Evolutionary conservation across 176 grass and related monocot species (phyloP), one percentile per base, ranked within the genome.

Genomic region (Oryza punctata): DNA sequence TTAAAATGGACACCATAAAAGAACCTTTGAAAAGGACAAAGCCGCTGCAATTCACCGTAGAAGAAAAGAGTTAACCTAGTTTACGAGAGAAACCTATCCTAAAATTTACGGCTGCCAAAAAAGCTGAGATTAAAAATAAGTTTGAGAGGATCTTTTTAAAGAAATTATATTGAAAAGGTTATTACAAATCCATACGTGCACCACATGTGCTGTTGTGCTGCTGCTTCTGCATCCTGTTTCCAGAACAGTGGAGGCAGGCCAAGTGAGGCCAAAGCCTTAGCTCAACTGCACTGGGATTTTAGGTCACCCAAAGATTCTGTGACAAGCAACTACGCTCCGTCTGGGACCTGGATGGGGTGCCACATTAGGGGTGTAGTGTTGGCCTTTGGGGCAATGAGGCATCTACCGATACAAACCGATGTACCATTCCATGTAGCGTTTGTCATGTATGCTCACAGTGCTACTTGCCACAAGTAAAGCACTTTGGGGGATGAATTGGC

Each of bases 251-350:
- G 45, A 70, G 45, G 30, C 52, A 44, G 43, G 27, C 25, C 60
- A 46, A 75, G 87, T 32, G 83, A 63, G 27, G 70, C 84, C 88
- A 30, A 78, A 33, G 1, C 60, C 68, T 41, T 23, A 75, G 80
- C 88, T n/a, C 14, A 70, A 74, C 19, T 18, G 74, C 78, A 72
- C 18, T 29, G 59, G 83, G 73, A 78, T 82, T n/a, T 38, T 81
- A 66, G 44, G 77, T 60, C 29, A 49, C 59, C 69, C 61, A 76
- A 16, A 77, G 85, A 87, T 82, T 90, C 88, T 54, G 88, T 69
- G 84, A 87, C 88, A 90, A 87, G 63, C 47, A 24, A 79, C 88
- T 87, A 90, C 49, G 47, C 73, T 79, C 73, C 88, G 32, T 44
- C 21, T 65, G 50, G 78, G 78, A 28, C 82, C 72, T 54, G 35